These are phyloP conservation scores for Brettanomyces custersianus DNA, from an alignment of 805 yeast species.

Conservation along the genomic window DNA sequence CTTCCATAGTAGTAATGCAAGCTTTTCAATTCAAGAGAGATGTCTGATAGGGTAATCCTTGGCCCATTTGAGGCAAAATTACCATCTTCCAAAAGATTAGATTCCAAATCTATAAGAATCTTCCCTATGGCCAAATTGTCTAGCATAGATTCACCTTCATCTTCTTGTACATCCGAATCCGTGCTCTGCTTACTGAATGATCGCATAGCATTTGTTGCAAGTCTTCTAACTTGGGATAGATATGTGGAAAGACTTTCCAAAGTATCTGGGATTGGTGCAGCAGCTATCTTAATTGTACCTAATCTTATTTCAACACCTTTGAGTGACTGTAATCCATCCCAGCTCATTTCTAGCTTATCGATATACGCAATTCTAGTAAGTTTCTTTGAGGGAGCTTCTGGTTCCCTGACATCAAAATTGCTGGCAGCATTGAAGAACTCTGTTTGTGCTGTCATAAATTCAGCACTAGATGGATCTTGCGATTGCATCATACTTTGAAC, in stretches of 20 bases:
- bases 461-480: constrained; percentile 45
- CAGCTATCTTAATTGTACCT: constrained; percentile 33
- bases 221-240: constrained; percentile 23
- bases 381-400: neutral
- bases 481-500: constrained; percentile 56
- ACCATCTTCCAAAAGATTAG: constrained; percentile 36
- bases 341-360: constrained; percentile 32
- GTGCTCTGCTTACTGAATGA: constrained; percentile 13
- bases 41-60: constrained; percentile 19
- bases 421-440: constrained; percentile 27
- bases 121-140: constrained; percentile 29
- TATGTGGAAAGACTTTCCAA: constrained; percentile 29
- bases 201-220: no score
- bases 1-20: constrained; percentile 39
- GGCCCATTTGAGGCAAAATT: constrained; percentile 29
- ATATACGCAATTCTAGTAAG: constrained; percentile 18
- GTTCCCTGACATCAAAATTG: constrained; percentile 5
- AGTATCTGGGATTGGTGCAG: constrained; percentile 34
- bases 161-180: constrained; percentile 11
- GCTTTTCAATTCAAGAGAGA: constrained; percentile 36
- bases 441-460: constrained; percentile 78
- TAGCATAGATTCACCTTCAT: constrained; percentile 21
- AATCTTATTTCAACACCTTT: constrained; percentile 31
- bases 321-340: constrained; percentile 35
- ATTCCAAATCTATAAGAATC: constrained; percentile 34